These are phyloP conservation scores for Kernera saxatilis DNA, from an alignment of 345 rosid genomes.

Conservation along the genomic window DNA sequence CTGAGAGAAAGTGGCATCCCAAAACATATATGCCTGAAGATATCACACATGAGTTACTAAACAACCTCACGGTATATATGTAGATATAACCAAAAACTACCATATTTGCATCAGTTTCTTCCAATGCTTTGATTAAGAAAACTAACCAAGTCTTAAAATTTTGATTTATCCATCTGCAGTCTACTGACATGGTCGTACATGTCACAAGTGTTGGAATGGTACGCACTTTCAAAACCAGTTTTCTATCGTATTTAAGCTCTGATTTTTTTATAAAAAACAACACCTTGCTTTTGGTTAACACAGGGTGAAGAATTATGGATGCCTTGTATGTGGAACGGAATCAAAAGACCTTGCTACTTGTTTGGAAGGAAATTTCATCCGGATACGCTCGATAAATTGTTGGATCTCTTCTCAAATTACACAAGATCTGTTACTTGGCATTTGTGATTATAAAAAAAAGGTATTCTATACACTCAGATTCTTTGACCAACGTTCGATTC, in stretches of 20 bases:
- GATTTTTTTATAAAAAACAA: background rate
- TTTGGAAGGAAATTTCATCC: constrained; percentile 91
- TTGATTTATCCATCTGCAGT: constrained; percentile 47
- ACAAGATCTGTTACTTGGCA: constrained; percentile 31
- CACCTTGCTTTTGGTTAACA: background rate
- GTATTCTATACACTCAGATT: constrained; percentile 11
- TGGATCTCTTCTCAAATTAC: constrained; percentile 74
- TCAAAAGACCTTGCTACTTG: constrained; percentile 82
- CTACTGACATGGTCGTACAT: constrained; percentile 60
- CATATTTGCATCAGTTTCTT: background rate
- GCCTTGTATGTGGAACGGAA: constrained; percentile 95
- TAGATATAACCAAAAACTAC: background rate
- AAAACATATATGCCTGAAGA: constrained; percentile 74
- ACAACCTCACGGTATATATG: constrained; percentile 72
- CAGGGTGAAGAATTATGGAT: constrained; percentile 57
- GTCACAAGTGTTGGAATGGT: constrained; percentile 88
- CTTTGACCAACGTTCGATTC: constrained; percentile 20
- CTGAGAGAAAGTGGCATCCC: constrained; percentile 98
- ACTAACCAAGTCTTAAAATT: background rate
- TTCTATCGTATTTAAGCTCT: background rate
- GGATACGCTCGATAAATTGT: constrained; percentile 60
- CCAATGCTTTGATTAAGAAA: background rate
- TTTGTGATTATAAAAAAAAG: background rate
- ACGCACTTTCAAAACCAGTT: background rate
- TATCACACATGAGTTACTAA: constrained; percentile 53